A percentile compares a stretch with the other conserved stretches of the same genome.
phyloP scores from a whole-genome alignment of 2,329 filamentous ascomycete species.

The Cyclaneusma minus region DNA sequence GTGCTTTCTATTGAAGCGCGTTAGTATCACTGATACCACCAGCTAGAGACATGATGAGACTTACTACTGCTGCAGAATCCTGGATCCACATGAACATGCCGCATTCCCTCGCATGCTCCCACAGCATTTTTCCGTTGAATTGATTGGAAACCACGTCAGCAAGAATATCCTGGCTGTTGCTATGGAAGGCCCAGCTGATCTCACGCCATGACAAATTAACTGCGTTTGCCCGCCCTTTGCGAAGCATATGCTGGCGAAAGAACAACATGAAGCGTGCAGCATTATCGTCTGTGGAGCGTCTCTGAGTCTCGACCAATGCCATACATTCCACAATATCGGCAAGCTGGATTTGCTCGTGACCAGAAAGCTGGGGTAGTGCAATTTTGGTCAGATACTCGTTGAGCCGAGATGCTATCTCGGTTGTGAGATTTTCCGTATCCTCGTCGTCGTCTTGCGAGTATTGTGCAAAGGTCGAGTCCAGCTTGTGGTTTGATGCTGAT shows the following conservation, averaged over 20 bases:
- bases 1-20: slow-evolving; percentile 36
- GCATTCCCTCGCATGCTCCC: slow-evolving; percentile 72
- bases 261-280: slow-evolving; percentile 78
- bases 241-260: slow-evolving; percentile 66
- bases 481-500: slow-evolving; percentile 8
- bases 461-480: slow-evolving; percentile 30
- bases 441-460: slow-evolving; percentile 33
- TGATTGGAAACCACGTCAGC: slow-evolving; percentile 69
- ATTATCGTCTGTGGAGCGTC: slow-evolving; percentile 80
- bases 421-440: slow-evolving; percentile 50
- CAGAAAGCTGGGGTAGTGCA: slow-evolving; percentile 65
- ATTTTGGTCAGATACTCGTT: slow-evolving; percentile 64
- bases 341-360: slow-evolving; percentile 73
- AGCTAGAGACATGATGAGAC: slow-evolving; percentile 18
- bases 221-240: slow-evolving; percentile 47
- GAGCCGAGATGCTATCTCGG: slow-evolving; percentile 52
- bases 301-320: slow-evolving; percentile 70
- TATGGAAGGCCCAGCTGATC: slow-evolving; percentile 76
- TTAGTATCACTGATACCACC: background rate
- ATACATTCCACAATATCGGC: slow-evolving; percentile 76
- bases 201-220: slow-evolving; percentile 60
- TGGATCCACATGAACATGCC: slow-evolving; percentile 93
- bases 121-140: slow-evolving; percentile 64
- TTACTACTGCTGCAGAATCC: slow-evolving; percentile 60
- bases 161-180: slow-evolving; percentile 76